Evolutionary conservation across 75 land plant genomes (phyloP).

Genomic region (Pinus tabuliformis): DNA sequence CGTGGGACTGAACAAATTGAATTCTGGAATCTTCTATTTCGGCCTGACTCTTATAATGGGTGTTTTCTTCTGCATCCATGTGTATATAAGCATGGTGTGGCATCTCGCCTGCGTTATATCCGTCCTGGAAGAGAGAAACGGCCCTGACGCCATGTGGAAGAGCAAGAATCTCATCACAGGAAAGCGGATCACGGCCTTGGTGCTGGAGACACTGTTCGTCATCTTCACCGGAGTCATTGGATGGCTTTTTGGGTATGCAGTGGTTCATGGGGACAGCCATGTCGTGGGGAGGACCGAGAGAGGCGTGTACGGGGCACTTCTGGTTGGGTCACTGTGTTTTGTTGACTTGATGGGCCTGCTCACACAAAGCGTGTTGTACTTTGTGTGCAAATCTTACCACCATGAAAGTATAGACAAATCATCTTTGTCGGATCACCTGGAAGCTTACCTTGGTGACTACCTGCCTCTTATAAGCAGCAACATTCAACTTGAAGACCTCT

Average conservation of each 20-base stretch:
- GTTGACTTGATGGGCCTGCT: slow-evolving; percentile 49
- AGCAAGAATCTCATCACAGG: slow-evolving; percentile 59
- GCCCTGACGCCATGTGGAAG: slow-evolving; percentile 55
- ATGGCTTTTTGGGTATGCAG: not conserved
- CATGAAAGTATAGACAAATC: slow-evolving; percentile 72
- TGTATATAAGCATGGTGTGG: slow-evolving; percentile 71
- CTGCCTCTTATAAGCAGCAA: slow-evolving; percentile 46
- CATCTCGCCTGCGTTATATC: slow-evolving; percentile 89
- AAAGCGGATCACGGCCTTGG: slow-evolving; percentile 27
- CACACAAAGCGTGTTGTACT: slow-evolving; percentile 74
- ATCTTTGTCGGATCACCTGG: slow-evolving; percentile 66
- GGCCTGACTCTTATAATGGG: slow-evolving; percentile 4
- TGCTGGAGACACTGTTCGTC: slow-evolving; percentile 20
- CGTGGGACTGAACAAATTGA: not conserved
- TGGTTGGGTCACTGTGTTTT: slow-evolving; percentile 14
- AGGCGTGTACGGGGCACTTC: slow-evolving; percentile 8
- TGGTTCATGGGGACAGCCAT: not conserved
- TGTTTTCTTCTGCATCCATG: slow-evolving; percentile 34
- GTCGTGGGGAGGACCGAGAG: slow-evolving; percentile 17
- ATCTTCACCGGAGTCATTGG: not conserved
- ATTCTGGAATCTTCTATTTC: no score
- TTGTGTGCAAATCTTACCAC: slow-evolving; percentile 80
- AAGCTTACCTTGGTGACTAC: slow-evolving; percentile 76
- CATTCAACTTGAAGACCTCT: slow-evolving; percentile 40
- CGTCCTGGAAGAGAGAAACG: slow-evolving; percentile 81